These are phyloP conservation scores for Plantago ovata DNA, from an alignment of 257 asterid genomes.

Conservation along the genomic window DNA sequence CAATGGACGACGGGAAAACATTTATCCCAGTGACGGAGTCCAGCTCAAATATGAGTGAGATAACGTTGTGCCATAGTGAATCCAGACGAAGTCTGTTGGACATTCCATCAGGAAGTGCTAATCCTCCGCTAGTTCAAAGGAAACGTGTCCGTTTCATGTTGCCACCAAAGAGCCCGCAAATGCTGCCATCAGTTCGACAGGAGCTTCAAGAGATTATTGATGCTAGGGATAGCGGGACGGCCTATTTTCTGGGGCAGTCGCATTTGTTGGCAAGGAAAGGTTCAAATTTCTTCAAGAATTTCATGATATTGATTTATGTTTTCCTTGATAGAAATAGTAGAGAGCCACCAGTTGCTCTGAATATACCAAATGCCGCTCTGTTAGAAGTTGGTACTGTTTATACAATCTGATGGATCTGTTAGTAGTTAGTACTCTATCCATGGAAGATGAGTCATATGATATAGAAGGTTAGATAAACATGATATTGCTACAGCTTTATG, in stretches of 20 bases:
- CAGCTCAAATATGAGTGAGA: conserved; percentile 11
- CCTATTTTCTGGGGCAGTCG: conserved; percentile 80
- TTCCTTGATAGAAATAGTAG: conserved; percentile 76
- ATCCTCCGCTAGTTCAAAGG: conserved; percentile 12
- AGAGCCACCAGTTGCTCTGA: conserved; percentile 71
- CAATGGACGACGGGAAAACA: conserved; percentile 43
- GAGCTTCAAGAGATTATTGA: conserved; percentile 74
- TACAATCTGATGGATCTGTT: conserved; percentile 33
- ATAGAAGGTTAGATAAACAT: not conserved
- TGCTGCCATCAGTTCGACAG: conserved; percentile 43
- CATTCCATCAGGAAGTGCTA: conserved; percentile 26
- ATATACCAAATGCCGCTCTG: conserved; percentile 84
- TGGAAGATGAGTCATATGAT: too few relatives aligned
- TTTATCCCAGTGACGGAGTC: conserved; percentile 39
- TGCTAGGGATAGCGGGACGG: conserved; percentile 83
- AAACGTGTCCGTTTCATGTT: conserved; percentile 61
- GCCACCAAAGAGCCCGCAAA: conserved; percentile 58
- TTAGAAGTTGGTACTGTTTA: conserved; percentile 81
- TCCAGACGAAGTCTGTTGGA: conserved; percentile 27
- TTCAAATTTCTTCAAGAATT: conserved; percentile 59
- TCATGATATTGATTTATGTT: conserved; percentile 47
- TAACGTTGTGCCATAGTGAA: conserved; percentile 17
- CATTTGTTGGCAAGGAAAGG: conserved; percentile 59
- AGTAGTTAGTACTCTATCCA: too few relatives aligned
- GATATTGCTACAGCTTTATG: not conserved